Percentiles rank a stretch among this genome's conserved stretches.
Evolutionary conservation across 257 asterid genomes (phyloP).

Genomic region (Solanum verrucosum): DNA sequence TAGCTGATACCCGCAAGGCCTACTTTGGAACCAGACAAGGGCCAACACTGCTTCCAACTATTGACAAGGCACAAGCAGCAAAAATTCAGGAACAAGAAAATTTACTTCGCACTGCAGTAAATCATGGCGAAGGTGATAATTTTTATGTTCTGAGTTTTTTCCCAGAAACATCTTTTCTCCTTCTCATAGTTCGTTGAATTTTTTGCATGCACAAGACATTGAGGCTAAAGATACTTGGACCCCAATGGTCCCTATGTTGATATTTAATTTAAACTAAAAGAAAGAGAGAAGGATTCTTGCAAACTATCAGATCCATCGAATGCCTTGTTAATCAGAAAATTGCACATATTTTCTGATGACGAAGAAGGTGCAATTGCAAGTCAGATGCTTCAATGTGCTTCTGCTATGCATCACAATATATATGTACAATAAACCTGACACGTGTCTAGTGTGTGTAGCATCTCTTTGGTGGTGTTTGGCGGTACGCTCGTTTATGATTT

Average conservation of each 20-base stretch:
- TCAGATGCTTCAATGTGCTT: background rate
- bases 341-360: background rate
- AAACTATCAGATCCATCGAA: background rate
- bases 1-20: slow-evolving; percentile 85
- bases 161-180: background rate
- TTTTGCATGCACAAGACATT: background rate
- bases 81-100: slow-evolving; percentile 96
- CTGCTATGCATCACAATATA: background rate
- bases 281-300: background rate
- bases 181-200: background rate
- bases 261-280: background rate
- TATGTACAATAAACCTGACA: background rate
- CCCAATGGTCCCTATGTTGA: background rate
- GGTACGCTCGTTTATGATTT: background rate
- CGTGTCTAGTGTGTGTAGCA: background rate
- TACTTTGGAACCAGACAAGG: slow-evolving; percentile 91
- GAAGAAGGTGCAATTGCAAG: background rate
- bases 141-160: slow-evolving; percentile 1
- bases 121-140: slow-evolving; percentile 82
- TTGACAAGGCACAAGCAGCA: slow-evolving; percentile 98
- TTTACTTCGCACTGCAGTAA: slow-evolving; percentile 83
- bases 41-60: slow-evolving; percentile 75
- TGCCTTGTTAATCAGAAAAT: background rate
- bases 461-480: background rate
- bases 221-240: background rate